Evolutionary conservation across 2,329 filamentous ascomycete species (phyloP), one percentile per base, ranked within the genome.

Genomic region (Dactylellina leptospora): DNA sequence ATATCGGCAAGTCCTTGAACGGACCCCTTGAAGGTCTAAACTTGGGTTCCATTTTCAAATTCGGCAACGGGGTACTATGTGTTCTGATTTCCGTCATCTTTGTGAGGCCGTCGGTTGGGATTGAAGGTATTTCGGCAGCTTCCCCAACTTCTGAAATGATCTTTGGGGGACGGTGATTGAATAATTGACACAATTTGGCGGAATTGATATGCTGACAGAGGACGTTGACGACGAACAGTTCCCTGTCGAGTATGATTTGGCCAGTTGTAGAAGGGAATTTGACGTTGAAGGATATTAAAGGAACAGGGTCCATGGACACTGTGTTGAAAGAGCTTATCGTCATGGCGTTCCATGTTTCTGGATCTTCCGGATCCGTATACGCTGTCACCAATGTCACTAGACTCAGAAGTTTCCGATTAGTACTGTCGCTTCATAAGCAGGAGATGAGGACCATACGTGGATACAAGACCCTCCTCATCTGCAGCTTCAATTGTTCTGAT

Each of bases 291-390:
- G 75, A 74, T 54, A 77, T 68, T 3, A 77, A 47, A 1, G 76
- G 75, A 10, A 73, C 53, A 5, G 76, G 76, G 20, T 61, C 42
- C 42, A 77, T 50, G 1, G 75, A 76, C 30, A 77, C 73, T 20
- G 74, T 76, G 28, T 76, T 76, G 69, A 77, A 75, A 2, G 75
- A 77, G 20, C 74, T 75, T 70, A 77, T 74, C 6, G 76, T 77
- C 70, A 77, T 77, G 4, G 73, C 76, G 18, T 73, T 70, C 73
- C 75, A 76, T 36, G 74, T 70, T 16, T 48, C 30, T 18, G 66
- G 66, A 25, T 70, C 50, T 4, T 71, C 44, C 1, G 58, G 23
- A 22, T 71, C 51, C 20, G 51, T 22, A 28, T 71, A 71, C 25
- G 51, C 58, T 33, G 66, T 71, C 11, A 71, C 18, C 13, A 71